Evolutionary conservation across 129 eudicot genomes (phyloP).

Genomic region (Arctium lappa): DNA sequence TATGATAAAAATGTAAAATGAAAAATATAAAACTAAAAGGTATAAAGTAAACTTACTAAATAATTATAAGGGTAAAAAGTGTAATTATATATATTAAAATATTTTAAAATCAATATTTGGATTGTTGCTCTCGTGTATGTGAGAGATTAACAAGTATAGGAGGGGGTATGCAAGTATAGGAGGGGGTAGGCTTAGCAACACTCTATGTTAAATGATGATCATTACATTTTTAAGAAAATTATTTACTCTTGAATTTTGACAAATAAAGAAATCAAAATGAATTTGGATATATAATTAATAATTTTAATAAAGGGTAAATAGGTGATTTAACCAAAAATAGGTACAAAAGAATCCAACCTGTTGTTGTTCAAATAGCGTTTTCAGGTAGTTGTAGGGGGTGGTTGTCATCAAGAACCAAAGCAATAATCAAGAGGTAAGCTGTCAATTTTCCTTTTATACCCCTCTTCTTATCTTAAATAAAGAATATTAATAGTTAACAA

Average conservation of each 20-base stretch:
- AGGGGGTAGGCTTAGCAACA: too few relatives aligned
- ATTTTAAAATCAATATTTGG: too few relatives aligned
- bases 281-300: background rate
- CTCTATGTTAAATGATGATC: background rate
- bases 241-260: background rate
- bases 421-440: conserved; percentile 33
- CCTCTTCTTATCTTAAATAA: background rate
- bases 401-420: conserved; percentile 28
- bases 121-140: too few relatives aligned
- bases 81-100: too few relatives aligned
- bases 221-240: background rate
- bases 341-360: conserved; percentile 15
- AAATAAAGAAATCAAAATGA: background rate
- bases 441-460: conserved; percentile 17
- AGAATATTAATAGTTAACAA: background rate
- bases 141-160: too few relatives aligned
- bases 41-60: too few relatives aligned
- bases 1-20: too few relatives aligned
- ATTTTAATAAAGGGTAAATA: background rate
- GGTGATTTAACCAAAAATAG: background rate
- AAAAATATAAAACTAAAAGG: too few relatives aligned
- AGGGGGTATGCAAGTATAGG: too few relatives aligned
- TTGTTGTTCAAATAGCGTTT: conserved; percentile 31
- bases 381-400: conserved; percentile 18
- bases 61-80: too few relatives aligned